Evolutionary conservation across 2,329 filamentous ascomycete species (phyloP), one percentile per base, ranked within the genome.

Genomic region (Aspergillus neotritici): DNA sequence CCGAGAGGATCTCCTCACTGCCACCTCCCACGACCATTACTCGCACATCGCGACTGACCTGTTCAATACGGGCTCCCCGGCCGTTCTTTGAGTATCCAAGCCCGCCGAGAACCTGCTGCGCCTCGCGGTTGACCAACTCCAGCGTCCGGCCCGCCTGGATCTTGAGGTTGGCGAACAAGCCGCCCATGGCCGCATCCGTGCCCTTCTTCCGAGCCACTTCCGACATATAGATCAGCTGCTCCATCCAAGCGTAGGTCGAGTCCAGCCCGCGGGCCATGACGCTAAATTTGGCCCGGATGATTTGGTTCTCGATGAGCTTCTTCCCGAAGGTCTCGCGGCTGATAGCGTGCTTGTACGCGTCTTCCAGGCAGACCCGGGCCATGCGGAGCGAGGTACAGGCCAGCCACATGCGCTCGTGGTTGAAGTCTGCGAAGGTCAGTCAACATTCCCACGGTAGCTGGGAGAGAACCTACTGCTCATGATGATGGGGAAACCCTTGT

Each of bases 401-500:
- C 55, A 84, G 73, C 48, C 75, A 71, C 50, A 79, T 78, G 6
- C 80, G 69, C 59, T 84, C 80, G 13, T 72, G 68, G 53, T 80
- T 79, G 60, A 80, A 80, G 54, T 79, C 68, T 52, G 51, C 21
- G 21, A 6, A 7, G 5, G 21, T 21, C 21, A 21, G 21, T 21
- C 21, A 7, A 4, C 5, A 6, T 4, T 21, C 21, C 21, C 5
- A 21, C 10, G 16, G 3, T n/a, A 15, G 31, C 41, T 33, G 37
- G 33, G 3, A 33, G 15, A 29, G 11, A 5, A 37, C 55, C 8
- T 43, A 57, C 56, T 91, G 65, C 77, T 79, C 57, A 91, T 73
- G 55, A 91, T 87, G 29, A 91, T 84, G 43, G 82, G 77, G 57
- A 91, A 88, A 4, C 86, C 87, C 67, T 87, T 84, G 71, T 89